These are phyloP conservation scores for Lactarius tabidus DNA, from an alignment of 768 basidiomycete genomes.

Conservation along the genomic window DNA sequence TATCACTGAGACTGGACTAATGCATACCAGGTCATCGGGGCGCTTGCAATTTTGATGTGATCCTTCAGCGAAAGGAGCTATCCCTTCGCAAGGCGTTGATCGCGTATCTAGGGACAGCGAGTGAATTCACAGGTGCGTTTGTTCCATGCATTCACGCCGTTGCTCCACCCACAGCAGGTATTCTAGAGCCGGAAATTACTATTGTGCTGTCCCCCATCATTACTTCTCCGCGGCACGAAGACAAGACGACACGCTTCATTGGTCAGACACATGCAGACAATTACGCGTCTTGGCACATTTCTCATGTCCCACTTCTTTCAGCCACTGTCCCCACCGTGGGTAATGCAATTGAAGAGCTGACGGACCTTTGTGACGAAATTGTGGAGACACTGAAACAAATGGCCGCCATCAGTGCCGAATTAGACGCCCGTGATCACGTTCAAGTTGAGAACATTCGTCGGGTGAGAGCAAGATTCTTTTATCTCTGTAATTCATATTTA, in stretches of 20 bases:
- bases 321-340: conserved; percentile 76
- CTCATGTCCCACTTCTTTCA: conserved; percentile 28
- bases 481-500: not conserved
- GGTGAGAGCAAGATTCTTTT: conserved; percentile 40
- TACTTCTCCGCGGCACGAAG: conserved; percentile 52
- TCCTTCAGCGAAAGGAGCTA: conserved; percentile 51
- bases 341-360: conserved; percentile 64
- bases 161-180: not conserved
- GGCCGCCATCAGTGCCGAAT: conserved; percentile 60
- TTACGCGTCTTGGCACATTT: not conserved
- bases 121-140: conserved; percentile 61
- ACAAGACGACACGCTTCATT: conserved; percentile 53
- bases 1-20: conserved; percentile 12
- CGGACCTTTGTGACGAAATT: conserved; percentile 59
- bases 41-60: conserved; percentile 56
- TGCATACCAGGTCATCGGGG: conserved; percentile 44
- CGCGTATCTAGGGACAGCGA: conserved; percentile 64
- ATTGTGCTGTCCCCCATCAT: conserved; percentile 67
- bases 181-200: conserved; percentile 65
- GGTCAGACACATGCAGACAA: conserved; percentile 39
- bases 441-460: conserved; percentile 68
- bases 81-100: conserved; percentile 59
- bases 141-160: not conserved
- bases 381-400: conserved; percentile 60
- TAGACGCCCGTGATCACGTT: conserved; percentile 68